These are phyloP conservation scores for Aspergillus sp. DNA, from an alignment of 2,329 filamentous ascomycete species.

Conservation along the genomic window DNA sequence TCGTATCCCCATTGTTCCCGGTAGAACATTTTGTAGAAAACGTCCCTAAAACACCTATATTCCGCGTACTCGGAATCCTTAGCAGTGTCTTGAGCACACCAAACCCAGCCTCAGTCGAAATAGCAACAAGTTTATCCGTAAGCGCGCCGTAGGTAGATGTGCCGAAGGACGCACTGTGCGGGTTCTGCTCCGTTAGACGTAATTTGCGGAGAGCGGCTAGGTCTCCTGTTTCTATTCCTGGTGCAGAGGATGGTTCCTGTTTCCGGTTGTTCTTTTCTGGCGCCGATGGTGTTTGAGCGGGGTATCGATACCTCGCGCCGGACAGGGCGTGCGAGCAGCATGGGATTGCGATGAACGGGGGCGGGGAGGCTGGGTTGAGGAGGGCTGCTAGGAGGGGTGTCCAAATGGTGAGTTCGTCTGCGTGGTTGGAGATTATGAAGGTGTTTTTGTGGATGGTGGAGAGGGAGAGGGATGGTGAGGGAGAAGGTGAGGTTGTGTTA, in stretches of 20 bases:
- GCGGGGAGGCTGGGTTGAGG: conserved; percentile 53
- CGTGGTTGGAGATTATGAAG: conserved; percentile 96
- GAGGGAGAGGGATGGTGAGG: conserved; percentile 56
- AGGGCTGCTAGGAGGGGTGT: conserved; percentile 82
- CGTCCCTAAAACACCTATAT: conserved; percentile 76
- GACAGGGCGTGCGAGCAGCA: conserved; percentile 90
- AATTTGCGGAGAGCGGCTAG: conserved; percentile 39
- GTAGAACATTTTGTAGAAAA: neutral
- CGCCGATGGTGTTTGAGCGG: conserved; percentile 19
- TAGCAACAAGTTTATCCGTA: conserved; percentile 70
- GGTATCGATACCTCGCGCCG: conserved; percentile 67
- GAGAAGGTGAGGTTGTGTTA: neutral
- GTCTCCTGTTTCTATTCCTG: conserved; percentile 30
- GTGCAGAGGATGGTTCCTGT: neutral
- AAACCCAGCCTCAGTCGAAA: conserved; percentile 74
- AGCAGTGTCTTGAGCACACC: conserved; percentile 78
- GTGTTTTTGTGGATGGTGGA: conserved; percentile 72
- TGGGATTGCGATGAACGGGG: conserved; percentile 88
- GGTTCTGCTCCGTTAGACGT: conserved; percentile 30
- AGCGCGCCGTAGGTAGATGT: conserved; percentile 80
- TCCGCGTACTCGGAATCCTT: conserved; percentile 88
- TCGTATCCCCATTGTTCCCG: neutral
- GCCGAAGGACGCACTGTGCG: conserved; percentile 32
- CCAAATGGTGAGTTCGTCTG: conserved; percentile 94
- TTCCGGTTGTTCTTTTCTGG: no score